phyloP scores from a whole-genome alignment of 2,329 filamentous ascomycete species.

The Penicillium olsonii region DNA sequence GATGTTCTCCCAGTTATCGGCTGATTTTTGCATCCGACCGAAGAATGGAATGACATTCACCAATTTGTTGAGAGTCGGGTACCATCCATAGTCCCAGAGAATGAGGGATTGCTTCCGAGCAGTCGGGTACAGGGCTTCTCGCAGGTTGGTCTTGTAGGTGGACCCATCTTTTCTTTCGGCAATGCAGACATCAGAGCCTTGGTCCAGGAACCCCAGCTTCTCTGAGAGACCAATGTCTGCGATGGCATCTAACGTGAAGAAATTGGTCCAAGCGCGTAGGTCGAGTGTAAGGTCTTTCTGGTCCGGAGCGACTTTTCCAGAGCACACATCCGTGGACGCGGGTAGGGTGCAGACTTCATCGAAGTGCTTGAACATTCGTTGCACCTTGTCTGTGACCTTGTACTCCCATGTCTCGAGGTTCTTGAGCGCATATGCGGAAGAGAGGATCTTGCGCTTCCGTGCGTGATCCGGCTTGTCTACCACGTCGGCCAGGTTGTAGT shows the following conservation, averaged over 20 bases:
- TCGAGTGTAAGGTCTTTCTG: slow-evolving; percentile 45
- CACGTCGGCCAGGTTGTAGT: slow-evolving; percentile 56
- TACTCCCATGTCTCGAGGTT: slow-evolving; percentile 58
- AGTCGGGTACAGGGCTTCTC: slow-evolving; percentile 55
- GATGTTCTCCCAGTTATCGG: slow-evolving; percentile 46
- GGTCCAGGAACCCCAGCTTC: slow-evolving; percentile 54
- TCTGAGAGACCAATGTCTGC: slow-evolving; percentile 58
- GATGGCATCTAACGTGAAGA: slow-evolving; percentile 60
- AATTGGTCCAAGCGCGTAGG: slow-evolving; percentile 55
- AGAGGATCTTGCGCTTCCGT: slow-evolving; percentile 54
- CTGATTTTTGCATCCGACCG: slow-evolving; percentile 43
- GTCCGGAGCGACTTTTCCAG: slow-evolving; percentile 20
- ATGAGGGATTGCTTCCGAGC: slow-evolving; percentile 54
- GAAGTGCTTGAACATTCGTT: slow-evolving; percentile 47
- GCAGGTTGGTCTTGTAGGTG: slow-evolving; percentile 49
- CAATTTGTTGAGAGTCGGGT: slow-evolving; percentile 49
- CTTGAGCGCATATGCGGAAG: slow-evolving; percentile 55
- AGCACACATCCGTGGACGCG: slow-evolving; percentile 37
- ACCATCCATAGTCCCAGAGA: slow-evolving; percentile 56
- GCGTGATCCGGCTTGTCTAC: slow-evolving; percentile 55
- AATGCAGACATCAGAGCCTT: slow-evolving; percentile 48
- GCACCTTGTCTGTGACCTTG: slow-evolving; percentile 56
- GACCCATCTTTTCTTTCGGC: slow-evolving; percentile 50
- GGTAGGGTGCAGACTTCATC: slow-evolving; percentile 43
- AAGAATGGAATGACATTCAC: slow-evolving; percentile 50